Evolutionary conservation across 75 land plant genomes (phyloP), one percentile per base, ranked within the genome.

Genomic region (Selaginella tamariscina): DNA sequence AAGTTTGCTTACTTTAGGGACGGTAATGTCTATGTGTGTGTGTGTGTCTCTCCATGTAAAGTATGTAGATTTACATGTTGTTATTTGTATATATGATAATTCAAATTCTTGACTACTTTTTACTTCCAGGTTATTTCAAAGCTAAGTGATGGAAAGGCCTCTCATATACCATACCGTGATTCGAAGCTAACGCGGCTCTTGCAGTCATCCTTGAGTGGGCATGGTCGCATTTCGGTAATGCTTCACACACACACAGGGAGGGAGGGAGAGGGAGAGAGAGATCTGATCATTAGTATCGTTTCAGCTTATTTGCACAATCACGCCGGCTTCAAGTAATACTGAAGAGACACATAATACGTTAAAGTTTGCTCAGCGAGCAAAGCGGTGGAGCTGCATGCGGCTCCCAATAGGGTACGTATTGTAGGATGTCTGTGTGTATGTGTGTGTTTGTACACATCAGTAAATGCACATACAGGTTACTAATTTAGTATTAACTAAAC

Each of bases 291-390:
- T 39, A 5, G 49, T 39, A 5, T 15, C 15, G 8, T 23, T 59
- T 5, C 85, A 90, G 96, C 96, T 90, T 57, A 90, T 90, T 54
- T 90, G 96, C 63, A 90, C 84, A 1, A 77, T 90, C 32, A 90
- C 96, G 29, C 96, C 96, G 62, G 96, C 96, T 67, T 87, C 96
- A 5, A 90, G 88, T 66, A 90, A 64, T 65, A 78, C 73, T 75
- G 96, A 90, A 56, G 96, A 87, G 68, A 87, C 91, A 18, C 88
- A 90, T 56, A 90, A 90, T 63, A 90, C 96, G 22, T 64, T 90
- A 39, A 90, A 90, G 79, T 90, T 90, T 80, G 91, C 96, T 2
- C 87, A 81, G 67, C 73, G 91, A 69, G 88, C 96, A 60, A 90
- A 90, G 55, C 78, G 84, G 85, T 90, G 27, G 86, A 87, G 72